phyloP scores from a whole-genome alignment of 805 yeast species.

The Metschnikowia henanensis region DNA sequence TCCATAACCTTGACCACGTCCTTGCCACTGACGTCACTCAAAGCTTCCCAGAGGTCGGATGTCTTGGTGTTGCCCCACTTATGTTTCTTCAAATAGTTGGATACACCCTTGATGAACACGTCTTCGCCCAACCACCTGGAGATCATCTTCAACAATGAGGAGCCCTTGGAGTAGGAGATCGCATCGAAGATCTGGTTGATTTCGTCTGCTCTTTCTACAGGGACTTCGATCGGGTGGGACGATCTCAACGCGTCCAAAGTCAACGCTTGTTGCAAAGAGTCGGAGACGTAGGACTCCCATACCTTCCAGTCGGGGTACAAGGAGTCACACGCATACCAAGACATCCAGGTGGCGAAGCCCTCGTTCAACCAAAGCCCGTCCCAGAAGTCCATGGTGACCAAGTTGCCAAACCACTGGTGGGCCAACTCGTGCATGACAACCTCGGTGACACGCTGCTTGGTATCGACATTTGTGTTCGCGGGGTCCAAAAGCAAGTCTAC shows the following conservation, averaged over 20 bases:
- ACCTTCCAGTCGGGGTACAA: constrained; percentile 85
- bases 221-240: constrained; percentile 85
- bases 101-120: constrained; percentile 74
- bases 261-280: constrained; percentile 73
- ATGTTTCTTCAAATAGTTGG: constrained; percentile 72
- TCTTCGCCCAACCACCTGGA: constrained; percentile 80
- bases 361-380: constrained; percentile 87
- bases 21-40: constrained; percentile 67
- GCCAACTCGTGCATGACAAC: constrained; percentile 89
- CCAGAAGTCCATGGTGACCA: constrained; percentile 94
- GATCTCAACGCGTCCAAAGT: constrained; percentile 76
- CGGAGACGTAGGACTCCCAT: constrained; percentile 81
- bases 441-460: constrained; percentile 76
- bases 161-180: constrained; percentile 80
- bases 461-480: constrained; percentile 58
- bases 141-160: constrained; percentile 76
- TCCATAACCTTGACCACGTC: constrained; percentile 75
- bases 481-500: constrained; percentile 75
- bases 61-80: constrained; percentile 78
- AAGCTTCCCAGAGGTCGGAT: constrained; percentile 73
- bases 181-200: constrained; percentile 85
- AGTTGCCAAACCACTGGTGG: constrained; percentile 90
- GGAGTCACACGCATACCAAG: constrained; percentile 78
- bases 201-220: constrained; percentile 74
- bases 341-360: constrained; percentile 91